These are phyloP conservation scores for Volvariella volvacea DNA, from an alignment of 1,284 basidiomycete species.

Conservation along the genomic window DNA sequence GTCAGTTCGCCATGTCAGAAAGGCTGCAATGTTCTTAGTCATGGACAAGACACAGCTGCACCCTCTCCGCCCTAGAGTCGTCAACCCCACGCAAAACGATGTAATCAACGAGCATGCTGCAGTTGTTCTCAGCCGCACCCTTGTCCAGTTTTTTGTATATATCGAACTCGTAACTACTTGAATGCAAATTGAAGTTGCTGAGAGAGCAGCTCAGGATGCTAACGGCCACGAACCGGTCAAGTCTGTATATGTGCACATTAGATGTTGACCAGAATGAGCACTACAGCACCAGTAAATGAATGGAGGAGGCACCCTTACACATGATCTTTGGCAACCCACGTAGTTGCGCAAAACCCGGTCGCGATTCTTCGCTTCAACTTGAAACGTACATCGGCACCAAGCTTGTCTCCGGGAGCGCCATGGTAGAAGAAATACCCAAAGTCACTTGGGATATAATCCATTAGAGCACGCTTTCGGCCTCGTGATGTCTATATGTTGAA, in stretches of 20 bases:
- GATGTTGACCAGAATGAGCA: too few relatives aligned
- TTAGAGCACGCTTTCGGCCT: too few relatives aligned
- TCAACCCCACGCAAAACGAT: background rate
- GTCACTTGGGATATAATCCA: too few relatives aligned
- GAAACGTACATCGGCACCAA: background rate
- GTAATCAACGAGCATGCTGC: background rate
- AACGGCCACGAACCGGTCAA: background rate
- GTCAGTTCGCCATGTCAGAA: background rate
- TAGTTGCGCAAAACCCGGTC: background rate
- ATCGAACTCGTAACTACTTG: background rate
- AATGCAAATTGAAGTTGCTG: background rate
- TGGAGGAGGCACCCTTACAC: background rate
- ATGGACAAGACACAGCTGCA: background rate
- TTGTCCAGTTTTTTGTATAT: too few relatives aligned
- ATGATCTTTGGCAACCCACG: background rate
- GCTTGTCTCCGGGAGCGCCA: background rate
- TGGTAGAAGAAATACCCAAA: background rate
- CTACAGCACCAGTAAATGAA: background rate
- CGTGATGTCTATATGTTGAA: too few relatives aligned
- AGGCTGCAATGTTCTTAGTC: background rate
- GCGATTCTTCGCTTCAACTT: background rate
- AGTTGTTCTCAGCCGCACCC: background rate
- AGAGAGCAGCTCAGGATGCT: background rate
- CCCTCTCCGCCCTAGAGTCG: background rate
- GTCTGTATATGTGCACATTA: too few relatives aligned